Percentiles rank a stretch among this genome's conserved stretches.
Evolutionary conservation across 2,329 filamentous ascomycete genomes (phyloP).

Genomic region (Mycosphaerella arachidis): DNA sequence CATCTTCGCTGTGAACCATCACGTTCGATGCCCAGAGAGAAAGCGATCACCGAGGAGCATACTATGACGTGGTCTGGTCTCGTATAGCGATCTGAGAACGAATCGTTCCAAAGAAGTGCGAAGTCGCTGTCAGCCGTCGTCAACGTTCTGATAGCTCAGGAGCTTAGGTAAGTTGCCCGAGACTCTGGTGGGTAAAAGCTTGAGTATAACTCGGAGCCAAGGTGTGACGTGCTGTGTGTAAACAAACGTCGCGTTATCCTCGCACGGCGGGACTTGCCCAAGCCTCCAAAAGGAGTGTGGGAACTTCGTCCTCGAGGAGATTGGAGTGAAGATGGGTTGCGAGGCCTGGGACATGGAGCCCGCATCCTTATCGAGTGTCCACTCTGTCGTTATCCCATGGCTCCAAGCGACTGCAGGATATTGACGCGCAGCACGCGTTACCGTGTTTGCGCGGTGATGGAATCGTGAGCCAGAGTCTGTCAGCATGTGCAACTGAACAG

Average conservation of each 20-base stretch:
- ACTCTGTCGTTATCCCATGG: no score
- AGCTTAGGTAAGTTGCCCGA: not conserved
- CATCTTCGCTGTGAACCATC: not conserved
- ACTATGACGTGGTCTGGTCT: not conserved
- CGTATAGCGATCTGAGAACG: not conserved
- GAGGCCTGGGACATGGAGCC: no score
- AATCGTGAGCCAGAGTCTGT: no score
- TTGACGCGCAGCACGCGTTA: no score
- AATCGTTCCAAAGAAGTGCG: not conserved
- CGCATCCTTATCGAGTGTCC: no score
- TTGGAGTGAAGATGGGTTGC: no score
- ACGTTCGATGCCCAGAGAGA: not conserved
- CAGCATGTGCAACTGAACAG: no score
- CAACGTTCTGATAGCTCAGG: not conserved
- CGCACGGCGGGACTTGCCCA: not conserved
- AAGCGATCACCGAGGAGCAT: not conserved
- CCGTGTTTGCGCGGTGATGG: no score
- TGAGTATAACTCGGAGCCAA: not conserved
- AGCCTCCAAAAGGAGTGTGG: not conserved
- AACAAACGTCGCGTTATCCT: not conserved
- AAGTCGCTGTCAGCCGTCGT: not conserved
- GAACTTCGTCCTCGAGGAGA: not conserved
- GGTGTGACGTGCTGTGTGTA: not conserved
- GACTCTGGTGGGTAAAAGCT: not conserved
- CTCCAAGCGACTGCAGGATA: no score